Evolutionary conservation across 1,284 basidiomycete species (phyloP), one percentile per base, ranked within the genome.

Genomic region (Coniferiporia sulphurascens): DNA sequence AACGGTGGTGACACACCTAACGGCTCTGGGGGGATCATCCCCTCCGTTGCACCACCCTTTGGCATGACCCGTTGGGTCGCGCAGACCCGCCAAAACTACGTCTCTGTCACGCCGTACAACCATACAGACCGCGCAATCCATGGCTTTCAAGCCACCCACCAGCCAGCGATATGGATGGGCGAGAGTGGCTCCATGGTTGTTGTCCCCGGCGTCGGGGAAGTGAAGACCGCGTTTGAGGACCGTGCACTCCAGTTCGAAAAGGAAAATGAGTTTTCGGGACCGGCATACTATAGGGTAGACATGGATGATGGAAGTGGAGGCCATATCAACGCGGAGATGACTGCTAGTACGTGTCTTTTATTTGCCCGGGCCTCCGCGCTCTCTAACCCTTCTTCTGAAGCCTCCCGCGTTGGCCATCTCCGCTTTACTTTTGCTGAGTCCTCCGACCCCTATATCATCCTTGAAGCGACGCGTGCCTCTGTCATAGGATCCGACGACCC

Each of bases 81-180:
- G 0, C 86, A 87, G 68, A 89, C 85, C 12, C 80, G 84, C 58
- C 73, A 80, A 55, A 86, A 88, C 71, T 88, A 85, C 62, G 89
- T 92, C 52, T 91, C 88, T 1, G 79, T 85, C 55, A 87, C 86
- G 3, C 87, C 90, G 0, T 93, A 90, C 69, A 91, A 92, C 69
- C 80, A 84, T 70, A 87, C 86, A 0, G 82, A 81, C 61, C 75
- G 73, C 1, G 70, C 69, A 4, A 80, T 92, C 1, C 84, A 89
- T 66, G 90, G 90, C 0, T 91, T 92, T 65, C 83, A 87, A 60
- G 87, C 82, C 10, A 92, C 90, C 0, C 85, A 90, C 60, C 90
- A 93, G 67, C 91, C 91, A 0, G 91, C 91, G 0, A 92, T 93
- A 48, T 93, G 91, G 32, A 93, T 94, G 91, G 91, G 90, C 36